Evolutionary conservation across 2,329 filamentous ascomycete genomes (phyloP).

Genomic region (Coleophoma cylindrospora): DNA sequence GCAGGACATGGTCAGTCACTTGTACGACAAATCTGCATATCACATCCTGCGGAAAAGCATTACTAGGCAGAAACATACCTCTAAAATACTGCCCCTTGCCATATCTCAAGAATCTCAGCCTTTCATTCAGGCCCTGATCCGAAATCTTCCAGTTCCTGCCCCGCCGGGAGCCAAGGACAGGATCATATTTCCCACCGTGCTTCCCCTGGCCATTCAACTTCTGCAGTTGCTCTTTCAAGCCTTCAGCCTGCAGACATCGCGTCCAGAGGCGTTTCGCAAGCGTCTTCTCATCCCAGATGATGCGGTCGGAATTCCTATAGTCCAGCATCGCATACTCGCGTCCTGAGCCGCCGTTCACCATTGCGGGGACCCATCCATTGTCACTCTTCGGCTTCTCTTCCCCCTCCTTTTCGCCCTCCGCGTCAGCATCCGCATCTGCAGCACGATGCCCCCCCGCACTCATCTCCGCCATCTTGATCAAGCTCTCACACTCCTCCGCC

Average conservation of each 20-base stretch:
- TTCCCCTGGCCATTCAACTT: conserved; percentile 21
- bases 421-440: conserved; percentile 22
- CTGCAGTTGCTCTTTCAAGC: conserved; percentile 35
- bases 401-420: conserved; percentile 29
- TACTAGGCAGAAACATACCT: conserved; percentile 15
- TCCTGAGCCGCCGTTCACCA: conserved; percentile 61
- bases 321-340: conserved; percentile 49
- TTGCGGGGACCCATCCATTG: conserved; percentile 59
- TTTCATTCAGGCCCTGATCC: conserved; percentile 54
- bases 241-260: conserved; percentile 44
- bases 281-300: conserved; percentile 66
- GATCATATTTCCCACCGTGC: conserved; percentile 12
- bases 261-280: conserved; percentile 59
- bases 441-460: conserved; percentile 34
- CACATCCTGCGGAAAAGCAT: background rate
- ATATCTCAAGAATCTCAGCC: conserved; percentile 74
- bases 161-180: conserved; percentile 26
- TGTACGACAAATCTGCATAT: conserved; percentile 9
- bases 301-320: conserved; percentile 64
- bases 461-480: conserved; percentile 45
- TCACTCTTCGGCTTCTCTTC: conserved; percentile 8
- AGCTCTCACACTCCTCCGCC: conserved; percentile 54
- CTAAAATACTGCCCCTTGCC: conserved; percentile 67
- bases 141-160: conserved; percentile 14
- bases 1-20: too few species aligned